These are phyloP conservation scores for Neonectria neomacrospora DNA, from an alignment of 2,329 filamentous ascomycete species.

Conservation along the genomic window DNA sequence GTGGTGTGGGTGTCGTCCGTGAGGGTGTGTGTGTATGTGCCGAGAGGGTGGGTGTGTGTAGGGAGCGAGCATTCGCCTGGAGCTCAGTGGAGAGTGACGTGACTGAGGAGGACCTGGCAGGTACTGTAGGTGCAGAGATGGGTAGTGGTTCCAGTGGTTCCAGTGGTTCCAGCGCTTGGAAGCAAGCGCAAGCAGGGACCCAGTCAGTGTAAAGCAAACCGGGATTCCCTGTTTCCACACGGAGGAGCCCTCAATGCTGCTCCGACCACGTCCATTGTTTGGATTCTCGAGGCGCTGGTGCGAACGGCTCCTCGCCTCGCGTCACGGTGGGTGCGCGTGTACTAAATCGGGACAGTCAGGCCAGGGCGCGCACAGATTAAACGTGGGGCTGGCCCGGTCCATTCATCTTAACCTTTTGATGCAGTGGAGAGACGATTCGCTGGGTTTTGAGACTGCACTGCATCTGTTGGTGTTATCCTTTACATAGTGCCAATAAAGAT, in stretches of 20 bases:
- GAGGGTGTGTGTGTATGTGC: constrained; percentile 6
- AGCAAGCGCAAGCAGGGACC: constrained; percentile 5
- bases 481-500: neutral
- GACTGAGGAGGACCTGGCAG: constrained; percentile 13
- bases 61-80: neutral
- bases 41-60: neutral
- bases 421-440: constrained; percentile 9
- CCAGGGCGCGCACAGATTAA: constrained; percentile 28
- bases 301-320: constrained; percentile 6
- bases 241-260: constrained; percentile 9
- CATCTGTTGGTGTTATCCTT: neutral
- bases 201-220: neutral
- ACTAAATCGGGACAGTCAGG: constrained; percentile 19
- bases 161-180: constrained; percentile 21
- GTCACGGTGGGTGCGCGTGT: constrained; percentile 28
- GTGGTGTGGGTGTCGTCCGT: neutral
- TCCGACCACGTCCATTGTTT: constrained; percentile 19
- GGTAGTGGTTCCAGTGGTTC: neutral
- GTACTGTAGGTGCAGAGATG: neutral
- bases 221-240: constrained; percentile 10
- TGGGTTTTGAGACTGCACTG: neutral
- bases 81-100: neutral
- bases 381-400: constrained; percentile 40
- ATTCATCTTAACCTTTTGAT: constrained; percentile 38
- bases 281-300: neutral